Evolutionary conservation across 805 yeast species (phyloP).

Genomic region (Ogataea salicorniae): DNA sequence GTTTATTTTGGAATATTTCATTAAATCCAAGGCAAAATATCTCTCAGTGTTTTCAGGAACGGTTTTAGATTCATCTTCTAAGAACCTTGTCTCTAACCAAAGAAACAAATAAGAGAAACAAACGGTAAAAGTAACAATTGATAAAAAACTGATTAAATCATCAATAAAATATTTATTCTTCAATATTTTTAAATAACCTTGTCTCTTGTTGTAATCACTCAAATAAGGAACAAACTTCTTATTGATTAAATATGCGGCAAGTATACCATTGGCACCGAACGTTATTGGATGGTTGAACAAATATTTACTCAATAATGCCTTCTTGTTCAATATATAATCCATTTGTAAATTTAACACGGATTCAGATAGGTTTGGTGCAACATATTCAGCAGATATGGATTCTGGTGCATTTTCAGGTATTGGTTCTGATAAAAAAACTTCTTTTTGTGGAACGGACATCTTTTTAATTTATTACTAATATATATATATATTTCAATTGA

Average conservation of each 20-base stretch:
- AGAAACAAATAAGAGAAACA: conserved; percentile 36
- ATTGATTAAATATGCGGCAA: conserved; percentile 17
- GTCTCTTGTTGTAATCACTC: conserved; percentile 11
- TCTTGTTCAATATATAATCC: conserved; percentile 49
- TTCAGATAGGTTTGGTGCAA: conserved; percentile 54
- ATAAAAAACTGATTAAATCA: conserved; percentile 30
- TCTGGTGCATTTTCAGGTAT: conserved; percentile 48
- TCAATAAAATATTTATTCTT: conserved; percentile 19
- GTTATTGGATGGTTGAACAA: conserved; percentile 45
- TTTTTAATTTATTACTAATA: background rate
- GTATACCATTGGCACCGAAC: conserved; percentile 21
- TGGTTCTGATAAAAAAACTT: conserved; percentile 49
- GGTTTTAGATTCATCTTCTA: conserved; percentile 36
- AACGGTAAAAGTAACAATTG: conserved; percentile 35
- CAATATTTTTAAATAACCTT: conserved; percentile 7
- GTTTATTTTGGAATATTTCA: conserved; percentile 34
- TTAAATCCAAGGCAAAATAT: conserved; percentile 50
- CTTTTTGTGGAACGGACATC: conserved; percentile 35
- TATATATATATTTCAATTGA: no score
- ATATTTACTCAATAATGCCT: conserved; percentile 40
- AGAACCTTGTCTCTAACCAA: conserved; percentile 42
- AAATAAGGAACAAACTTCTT: conserved; percentile 19
- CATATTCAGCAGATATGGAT: conserved; percentile 41
- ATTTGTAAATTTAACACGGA: conserved; percentile 61
- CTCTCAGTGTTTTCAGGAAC: conserved; percentile 32